A percentile compares a stretch with the other conserved stretches of the same genome.
Evolutionary conservation across 2,329 filamentous ascomycete species (phyloP).

Genomic region (Botryotinia convoluta): DNA sequence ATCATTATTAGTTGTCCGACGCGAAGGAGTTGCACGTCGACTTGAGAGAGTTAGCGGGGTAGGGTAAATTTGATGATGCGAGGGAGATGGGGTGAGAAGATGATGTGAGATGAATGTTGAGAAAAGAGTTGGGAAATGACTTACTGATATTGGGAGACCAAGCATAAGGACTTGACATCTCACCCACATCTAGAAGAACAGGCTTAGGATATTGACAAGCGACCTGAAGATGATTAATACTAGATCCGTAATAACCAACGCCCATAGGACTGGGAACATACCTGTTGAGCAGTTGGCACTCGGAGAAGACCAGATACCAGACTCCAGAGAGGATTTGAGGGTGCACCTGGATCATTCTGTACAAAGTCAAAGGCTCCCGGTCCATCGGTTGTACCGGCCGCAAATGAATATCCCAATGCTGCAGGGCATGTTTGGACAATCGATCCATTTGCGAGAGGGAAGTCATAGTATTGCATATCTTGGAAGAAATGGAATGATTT

Average conservation of each 20-base stretch:
- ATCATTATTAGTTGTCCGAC: constrained; percentile 83
- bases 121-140: not conserved
- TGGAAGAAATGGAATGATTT: constrained; percentile 82
- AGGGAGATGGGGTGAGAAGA: constrained; percentile 49
- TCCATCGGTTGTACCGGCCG: constrained; percentile 86
- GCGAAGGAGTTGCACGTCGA: constrained; percentile 81
- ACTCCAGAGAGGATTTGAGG: constrained; percentile 66
- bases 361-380: constrained; percentile 91
- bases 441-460: constrained; percentile 70
- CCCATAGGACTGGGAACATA: not conserved
- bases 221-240: not conserved
- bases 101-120: not conserved
- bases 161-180: constrained; percentile 69
- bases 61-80: constrained; percentile 56
- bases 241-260: not conserved
- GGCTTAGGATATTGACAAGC: constrained; percentile 71
- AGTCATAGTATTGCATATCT: constrained; percentile 75
- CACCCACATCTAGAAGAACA: constrained; percentile 82
- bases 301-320: constrained; percentile 70
- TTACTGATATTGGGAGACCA: constrained; percentile 77
- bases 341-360: constrained; percentile 72
- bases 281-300: constrained; percentile 55
- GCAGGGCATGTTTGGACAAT: constrained; percentile 75
- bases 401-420: constrained; percentile 86
- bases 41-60: constrained; percentile 36